Conservation (phyloP, 495 filamentous ascomycete genomes). For the Penicillium paxilli region DNA sequence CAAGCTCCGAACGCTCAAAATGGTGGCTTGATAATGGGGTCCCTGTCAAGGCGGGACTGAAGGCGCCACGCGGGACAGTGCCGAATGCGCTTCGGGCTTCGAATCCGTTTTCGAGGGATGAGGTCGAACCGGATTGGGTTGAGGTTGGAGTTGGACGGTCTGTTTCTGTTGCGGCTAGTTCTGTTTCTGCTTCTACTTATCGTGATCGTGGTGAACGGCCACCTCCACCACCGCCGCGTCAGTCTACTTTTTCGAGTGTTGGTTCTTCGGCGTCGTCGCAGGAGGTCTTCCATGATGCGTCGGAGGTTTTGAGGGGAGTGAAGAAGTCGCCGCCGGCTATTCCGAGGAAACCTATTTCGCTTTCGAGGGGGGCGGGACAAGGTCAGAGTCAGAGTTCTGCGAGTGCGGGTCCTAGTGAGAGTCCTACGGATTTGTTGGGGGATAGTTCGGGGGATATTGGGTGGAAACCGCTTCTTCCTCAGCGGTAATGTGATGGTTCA, state of each 20-base stretch:
- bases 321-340: constrained; percentile 27
- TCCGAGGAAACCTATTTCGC: constrained; percentile 35
- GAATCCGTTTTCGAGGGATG: constrained; percentile 74
- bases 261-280: too few species aligned
- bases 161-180: too few species aligned
- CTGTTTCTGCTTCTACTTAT: too few species aligned
- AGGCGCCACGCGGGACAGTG: constrained; percentile 60
- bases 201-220: neutral
- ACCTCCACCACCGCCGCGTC: constrained; percentile 14
- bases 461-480: constrained; percentile 38
- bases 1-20: constrained; percentile 84
- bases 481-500: constrained; percentile 7
- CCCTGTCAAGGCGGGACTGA: constrained; percentile 69
- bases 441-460: constrained; percentile 24
- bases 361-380: too few species aligned
- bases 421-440: constrained; percentile 24
- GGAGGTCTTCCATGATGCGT: too few species aligned
- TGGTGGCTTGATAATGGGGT: constrained; percentile 93
- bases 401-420: neutral
- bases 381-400: too few species aligned
- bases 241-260: neutral
- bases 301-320: too few species aligned
- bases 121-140: constrained; percentile 82
- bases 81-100: constrained; percentile 71
- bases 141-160: too few species aligned